Percentiles rank a stretch among this genome's conserved stretches.
Conservation (phyloP, 352 stramenopile species). For the Phytophthora agathidicida region DNA sequence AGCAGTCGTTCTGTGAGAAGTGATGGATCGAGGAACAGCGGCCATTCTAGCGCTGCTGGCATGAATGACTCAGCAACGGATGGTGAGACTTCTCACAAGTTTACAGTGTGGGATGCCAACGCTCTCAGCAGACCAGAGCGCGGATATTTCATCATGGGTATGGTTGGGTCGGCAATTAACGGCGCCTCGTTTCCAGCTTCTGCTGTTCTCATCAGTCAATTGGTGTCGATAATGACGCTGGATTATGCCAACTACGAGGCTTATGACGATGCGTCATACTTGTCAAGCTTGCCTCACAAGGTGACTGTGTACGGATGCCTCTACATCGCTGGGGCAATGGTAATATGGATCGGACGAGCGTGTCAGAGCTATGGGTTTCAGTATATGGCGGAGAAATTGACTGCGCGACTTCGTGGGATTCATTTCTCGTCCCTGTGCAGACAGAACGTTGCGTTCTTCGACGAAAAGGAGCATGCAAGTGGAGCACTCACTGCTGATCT, state of each 20-base stretch:
- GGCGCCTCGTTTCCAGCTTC: slow-evolving; percentile 34
- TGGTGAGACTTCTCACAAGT: neutral
- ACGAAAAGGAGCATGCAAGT: slow-evolving; percentile 55
- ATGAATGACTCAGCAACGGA: neutral
- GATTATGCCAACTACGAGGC: slow-evolving; percentile 33
- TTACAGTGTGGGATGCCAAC: slow-evolving; percentile 23
- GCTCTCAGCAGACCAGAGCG: slow-evolving; percentile 30
- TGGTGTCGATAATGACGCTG: slow-evolving; percentile 37
- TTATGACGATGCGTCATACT: slow-evolving; percentile 10
- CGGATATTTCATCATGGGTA: slow-evolving; percentile 31
- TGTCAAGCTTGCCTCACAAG: slow-evolving; percentile 32
- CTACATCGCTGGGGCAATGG: slow-evolving; percentile 34
- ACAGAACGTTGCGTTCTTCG: slow-evolving; percentile 75
- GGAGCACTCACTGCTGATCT: slow-evolving; percentile 74
- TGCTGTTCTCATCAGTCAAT: slow-evolving; percentile 27
- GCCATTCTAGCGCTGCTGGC: too few relatives aligned
- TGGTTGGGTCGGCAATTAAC: slow-evolving; percentile 27
- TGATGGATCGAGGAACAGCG: neutral
- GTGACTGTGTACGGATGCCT: slow-evolving; percentile 30
- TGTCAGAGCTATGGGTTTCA: slow-evolving; percentile 44
- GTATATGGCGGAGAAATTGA: slow-evolving; percentile 53
- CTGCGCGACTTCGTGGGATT: slow-evolving; percentile 42
- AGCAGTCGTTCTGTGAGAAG: neutral
- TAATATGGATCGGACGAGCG: slow-evolving; percentile 14
- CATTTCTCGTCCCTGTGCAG: slow-evolving; percentile 45